Percentiles rank a stretch among this genome's conserved stretches.
Evolutionary conservation across 768 basidiomycete genomes (phyloP).

Genomic region (Leccinellum rugosiceps): DNA sequence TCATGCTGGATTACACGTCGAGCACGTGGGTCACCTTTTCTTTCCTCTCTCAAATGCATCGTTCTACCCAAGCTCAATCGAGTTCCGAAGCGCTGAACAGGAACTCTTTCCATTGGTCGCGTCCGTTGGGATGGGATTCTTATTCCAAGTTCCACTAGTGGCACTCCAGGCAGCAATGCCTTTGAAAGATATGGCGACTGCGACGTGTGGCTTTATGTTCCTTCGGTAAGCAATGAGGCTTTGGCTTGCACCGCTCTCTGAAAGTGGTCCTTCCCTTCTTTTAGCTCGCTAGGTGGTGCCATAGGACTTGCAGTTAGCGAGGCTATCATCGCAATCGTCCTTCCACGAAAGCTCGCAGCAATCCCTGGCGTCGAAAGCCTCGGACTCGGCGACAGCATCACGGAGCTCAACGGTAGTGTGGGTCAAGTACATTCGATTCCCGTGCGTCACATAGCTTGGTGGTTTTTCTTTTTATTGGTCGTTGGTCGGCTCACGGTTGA

Average conservation of each 20-base stretch:
- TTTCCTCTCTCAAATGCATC: not conserved
- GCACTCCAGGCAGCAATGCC: constrained; percentile 88
- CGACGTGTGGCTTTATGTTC: constrained; percentile 66
- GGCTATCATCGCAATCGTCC: constrained; percentile 60
- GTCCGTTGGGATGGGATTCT: constrained; percentile 57
- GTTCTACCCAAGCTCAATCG: not conserved
- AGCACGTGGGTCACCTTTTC: constrained; percentile 36
- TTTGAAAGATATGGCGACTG: constrained; percentile 81
- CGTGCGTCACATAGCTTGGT: not conserved
- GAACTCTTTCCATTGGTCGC: constrained; percentile 65
- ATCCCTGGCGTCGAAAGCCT: constrained; percentile 31
- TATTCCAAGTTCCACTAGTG: constrained; percentile 69
- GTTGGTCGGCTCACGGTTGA: not conserved
- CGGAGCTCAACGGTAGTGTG: constrained; percentile 45
- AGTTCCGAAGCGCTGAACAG: constrained; percentile 48
- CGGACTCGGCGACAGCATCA: constrained; percentile 33
- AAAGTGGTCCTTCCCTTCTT: not conserved
- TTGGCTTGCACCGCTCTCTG: not conserved
- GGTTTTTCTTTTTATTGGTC: not conserved
- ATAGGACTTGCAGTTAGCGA: constrained; percentile 71
- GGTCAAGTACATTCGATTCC: constrained; percentile 33
- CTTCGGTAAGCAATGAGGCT: constrained; percentile 42
- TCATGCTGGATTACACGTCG: constrained; percentile 56
- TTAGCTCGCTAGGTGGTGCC: constrained; percentile 66
- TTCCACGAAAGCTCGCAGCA: constrained; percentile 31